phyloP scores from a whole-genome alignment of 441 rosid genomes.

The Eutrema salsugineum region DNA sequence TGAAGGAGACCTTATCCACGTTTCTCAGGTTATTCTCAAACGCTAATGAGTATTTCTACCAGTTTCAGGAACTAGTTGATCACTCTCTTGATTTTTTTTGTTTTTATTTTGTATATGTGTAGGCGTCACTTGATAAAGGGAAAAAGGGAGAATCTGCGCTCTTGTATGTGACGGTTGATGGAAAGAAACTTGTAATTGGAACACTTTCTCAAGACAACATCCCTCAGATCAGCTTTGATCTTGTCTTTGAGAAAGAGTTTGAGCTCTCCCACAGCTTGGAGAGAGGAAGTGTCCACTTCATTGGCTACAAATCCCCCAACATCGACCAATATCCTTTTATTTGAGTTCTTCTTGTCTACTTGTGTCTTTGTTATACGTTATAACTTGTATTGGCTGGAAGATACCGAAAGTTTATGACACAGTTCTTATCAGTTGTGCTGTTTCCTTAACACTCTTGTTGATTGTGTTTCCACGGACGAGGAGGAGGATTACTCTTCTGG shows the following conservation, averaged over 20 bases:
- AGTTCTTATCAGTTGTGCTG: not conserved
- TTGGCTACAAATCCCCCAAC: slow-evolving; percentile 55
- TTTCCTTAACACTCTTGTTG: not conserved
- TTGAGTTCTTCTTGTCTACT: not conserved
- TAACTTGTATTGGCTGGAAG: not conserved
- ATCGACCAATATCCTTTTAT: slow-evolving; percentile 14
- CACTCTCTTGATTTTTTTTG: not conserved
- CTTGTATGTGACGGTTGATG: slow-evolving; percentile 44
- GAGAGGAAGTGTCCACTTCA: slow-evolving; percentile 53
- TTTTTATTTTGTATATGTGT: not conserved
- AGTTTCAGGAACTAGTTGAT: not conserved
- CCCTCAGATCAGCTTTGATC: slow-evolving; percentile 67
- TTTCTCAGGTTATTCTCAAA: slow-evolving; percentile 60
- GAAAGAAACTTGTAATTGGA: slow-evolving; percentile 60
- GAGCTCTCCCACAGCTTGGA: slow-evolving; percentile 70
- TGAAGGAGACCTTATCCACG: slow-evolving; percentile 41
- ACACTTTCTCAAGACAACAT: slow-evolving; percentile 47
- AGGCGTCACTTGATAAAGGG: slow-evolving; percentile 80
- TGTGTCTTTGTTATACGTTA: not conserved
- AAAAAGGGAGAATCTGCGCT: slow-evolving; percentile 45
- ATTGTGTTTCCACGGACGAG: not conserved
- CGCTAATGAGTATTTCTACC: not conserved
- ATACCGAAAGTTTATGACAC: not conserved
- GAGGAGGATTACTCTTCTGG: not conserved
- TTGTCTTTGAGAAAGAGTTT: slow-evolving; percentile 76